A percentile compares a stretch with the other conserved stretches of the same genome.
Conservation (phyloP, 495 filamentous ascomycete species). For the Penicillium parvum region DNA sequence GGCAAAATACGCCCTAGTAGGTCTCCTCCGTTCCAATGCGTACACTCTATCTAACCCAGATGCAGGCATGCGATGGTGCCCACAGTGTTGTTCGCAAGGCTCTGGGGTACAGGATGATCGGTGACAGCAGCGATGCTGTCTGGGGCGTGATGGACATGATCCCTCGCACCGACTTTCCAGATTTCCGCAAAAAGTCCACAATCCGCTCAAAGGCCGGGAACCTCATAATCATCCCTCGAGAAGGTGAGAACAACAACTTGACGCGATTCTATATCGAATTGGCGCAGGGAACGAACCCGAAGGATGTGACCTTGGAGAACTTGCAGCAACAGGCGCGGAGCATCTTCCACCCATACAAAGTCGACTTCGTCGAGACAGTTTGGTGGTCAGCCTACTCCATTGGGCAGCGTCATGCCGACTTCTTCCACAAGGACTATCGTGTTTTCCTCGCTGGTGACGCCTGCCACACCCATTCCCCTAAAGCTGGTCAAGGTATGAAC, state of each 20-base stretch:
- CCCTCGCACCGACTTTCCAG: conserved; percentile 71
- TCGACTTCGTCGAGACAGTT: conserved; percentile 47
- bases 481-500: conserved; percentile 56
- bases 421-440: conserved; percentile 49
- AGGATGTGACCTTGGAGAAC: conserved; percentile 43
- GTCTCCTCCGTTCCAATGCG: conserved; percentile 10
- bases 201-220: conserved; percentile 55
- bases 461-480: conserved; percentile 59
- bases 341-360: conserved; percentile 54
- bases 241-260: conserved; percentile 56
- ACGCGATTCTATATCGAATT: conserved; percentile 72
- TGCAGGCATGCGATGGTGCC: conserved; percentile 74
- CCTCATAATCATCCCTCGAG: conserved; percentile 68
- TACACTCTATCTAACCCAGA: background rate
- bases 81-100: conserved; percentile 63
- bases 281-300: conserved; percentile 44
- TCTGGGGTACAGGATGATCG: conserved; percentile 67
- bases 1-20: conserved; percentile 67
- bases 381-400: conserved; percentile 62
- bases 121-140: conserved; percentile 68
- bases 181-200: conserved; percentile 71
- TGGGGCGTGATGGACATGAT: conserved; percentile 86
- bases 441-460: conserved; percentile 58
- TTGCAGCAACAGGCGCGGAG: conserved; percentile 54
- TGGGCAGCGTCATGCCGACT: conserved; percentile 54